These are phyloP conservation scores for Zymoseptoria tritici DNA, from an alignment of 2,329 filamentous ascomycete species.

Conservation along the genomic window DNA sequence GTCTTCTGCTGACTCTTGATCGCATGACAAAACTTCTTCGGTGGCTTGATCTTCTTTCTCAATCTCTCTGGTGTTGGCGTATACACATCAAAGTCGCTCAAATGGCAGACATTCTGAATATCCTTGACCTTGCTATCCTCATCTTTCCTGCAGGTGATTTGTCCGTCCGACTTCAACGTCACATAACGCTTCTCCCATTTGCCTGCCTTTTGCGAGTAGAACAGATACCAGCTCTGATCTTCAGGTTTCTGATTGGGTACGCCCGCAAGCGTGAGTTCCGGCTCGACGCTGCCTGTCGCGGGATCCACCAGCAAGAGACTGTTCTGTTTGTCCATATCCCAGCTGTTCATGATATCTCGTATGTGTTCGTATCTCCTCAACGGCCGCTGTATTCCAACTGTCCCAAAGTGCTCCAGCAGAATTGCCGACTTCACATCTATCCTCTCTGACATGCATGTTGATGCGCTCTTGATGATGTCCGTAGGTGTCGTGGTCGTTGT, in stretches of 20 bases:
- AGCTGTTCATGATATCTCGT: constrained; percentile 84
- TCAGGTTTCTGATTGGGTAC: constrained; percentile 58
- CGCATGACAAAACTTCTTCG: constrained; percentile 78
- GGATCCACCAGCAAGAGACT: constrained; percentile 58
- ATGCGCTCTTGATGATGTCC: constrained; percentile 64
- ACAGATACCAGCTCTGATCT: constrained; percentile 63
- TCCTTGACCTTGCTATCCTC: constrained; percentile 56
- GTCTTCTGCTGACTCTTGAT: constrained; percentile 90
- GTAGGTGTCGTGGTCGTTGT: constrained; percentile 64
- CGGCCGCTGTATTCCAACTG: constrained; percentile 71
- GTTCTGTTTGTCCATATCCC: constrained; percentile 77
- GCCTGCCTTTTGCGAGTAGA: constrained; percentile 72
- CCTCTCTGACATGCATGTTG: constrained; percentile 53
- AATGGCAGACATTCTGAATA: constrained; percentile 63
- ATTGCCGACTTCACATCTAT: constrained; percentile 61
- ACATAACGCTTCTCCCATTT: constrained; percentile 86
- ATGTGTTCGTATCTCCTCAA: constrained; percentile 80
- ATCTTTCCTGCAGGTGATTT: constrained; percentile 65
- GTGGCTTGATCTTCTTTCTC: constrained; percentile 66
- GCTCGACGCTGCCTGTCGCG: constrained; percentile 45
- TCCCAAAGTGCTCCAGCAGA: constrained; percentile 68
- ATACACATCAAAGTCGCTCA: constrained; percentile 92
- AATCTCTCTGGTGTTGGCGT: constrained; percentile 61
- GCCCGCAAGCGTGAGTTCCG: constrained; percentile 57
- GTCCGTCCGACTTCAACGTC: constrained; percentile 65